Conservation (phyloP, 2,329 filamentous ascomycete genomes). For the Neofusicoccum sp. region DNA sequence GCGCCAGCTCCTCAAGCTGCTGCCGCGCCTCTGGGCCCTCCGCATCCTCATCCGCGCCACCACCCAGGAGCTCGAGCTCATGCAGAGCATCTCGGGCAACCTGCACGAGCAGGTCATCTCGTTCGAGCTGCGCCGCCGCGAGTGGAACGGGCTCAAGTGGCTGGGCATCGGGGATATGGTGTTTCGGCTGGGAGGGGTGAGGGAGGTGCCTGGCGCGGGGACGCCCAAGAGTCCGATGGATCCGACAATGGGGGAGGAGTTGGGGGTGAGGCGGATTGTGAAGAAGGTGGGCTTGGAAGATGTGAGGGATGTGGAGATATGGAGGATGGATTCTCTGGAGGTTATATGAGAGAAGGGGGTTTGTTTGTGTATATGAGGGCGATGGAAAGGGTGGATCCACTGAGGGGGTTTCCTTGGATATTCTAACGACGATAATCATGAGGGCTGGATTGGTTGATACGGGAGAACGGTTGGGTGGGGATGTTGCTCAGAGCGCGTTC, state of each 20-base stretch:
- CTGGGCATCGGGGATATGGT: constrained; percentile 40
- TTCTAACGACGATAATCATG: no score
- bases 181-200: constrained; percentile 37
- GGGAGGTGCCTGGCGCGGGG: constrained; percentile 21
- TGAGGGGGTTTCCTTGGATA: no score
- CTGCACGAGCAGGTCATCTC: constrained; percentile 33
- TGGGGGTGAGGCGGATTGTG: constrained; percentile 27
- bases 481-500: no score
- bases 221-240: constrained; percentile 27
- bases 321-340: constrained; percentile 43
- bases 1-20: constrained; percentile 34
- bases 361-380: no score
- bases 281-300: constrained; percentile 33
- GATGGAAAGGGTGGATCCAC: no score
- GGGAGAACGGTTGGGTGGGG: no score
- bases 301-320: constrained; percentile 45
- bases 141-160: constrained; percentile 37
- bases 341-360: not conserved
- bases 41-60: constrained; percentile 37
- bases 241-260: not conserved
- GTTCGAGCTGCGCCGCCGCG: constrained; percentile 34
- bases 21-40: constrained; percentile 41
- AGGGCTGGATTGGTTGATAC: no score
- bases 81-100: constrained; percentile 29
- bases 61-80: constrained; percentile 27